Evolutionary conservation across 306 rosid species (phyloP).

Genomic region (Senna tora): DNA sequence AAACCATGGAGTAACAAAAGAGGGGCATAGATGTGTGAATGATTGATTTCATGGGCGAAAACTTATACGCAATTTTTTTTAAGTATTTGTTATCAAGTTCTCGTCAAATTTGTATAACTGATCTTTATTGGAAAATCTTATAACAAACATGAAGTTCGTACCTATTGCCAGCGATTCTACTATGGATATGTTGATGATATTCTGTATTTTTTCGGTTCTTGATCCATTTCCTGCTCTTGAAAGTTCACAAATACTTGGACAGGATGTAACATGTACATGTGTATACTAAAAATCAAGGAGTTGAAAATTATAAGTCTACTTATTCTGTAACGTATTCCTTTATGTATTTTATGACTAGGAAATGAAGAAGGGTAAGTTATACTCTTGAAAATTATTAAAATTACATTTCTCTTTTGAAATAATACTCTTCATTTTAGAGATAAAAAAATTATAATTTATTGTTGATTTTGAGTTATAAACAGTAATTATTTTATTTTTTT

Average conservation of each 20-base stretch:
- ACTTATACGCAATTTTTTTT: neutral
- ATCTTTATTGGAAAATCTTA: no score
- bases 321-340: neutral
- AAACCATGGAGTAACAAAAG: conserved; percentile 69
- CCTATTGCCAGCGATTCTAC: neutral
- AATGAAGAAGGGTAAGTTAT: no score
- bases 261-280: neutral
- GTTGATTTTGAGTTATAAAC: no score
- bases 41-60: neutral
- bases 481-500: no score
- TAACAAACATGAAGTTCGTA: neutral
- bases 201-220: neutral
- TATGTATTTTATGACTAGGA: neutral
- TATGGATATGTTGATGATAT: neutral
- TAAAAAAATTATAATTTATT: no score
- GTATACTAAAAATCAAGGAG: conserved; percentile 3
- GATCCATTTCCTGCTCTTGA: neutral
- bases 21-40: conserved; percentile 55
- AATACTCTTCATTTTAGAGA: no score
- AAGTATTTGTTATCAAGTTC: neutral
- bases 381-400: no score
- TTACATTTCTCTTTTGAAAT: no score
- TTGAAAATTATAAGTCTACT: neutral
- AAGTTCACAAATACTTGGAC: conserved; percentile 9
- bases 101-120: neutral